Conservation (phyloP, 108 stramenopile species). For the Asterionellopsis glacialis region DNA sequence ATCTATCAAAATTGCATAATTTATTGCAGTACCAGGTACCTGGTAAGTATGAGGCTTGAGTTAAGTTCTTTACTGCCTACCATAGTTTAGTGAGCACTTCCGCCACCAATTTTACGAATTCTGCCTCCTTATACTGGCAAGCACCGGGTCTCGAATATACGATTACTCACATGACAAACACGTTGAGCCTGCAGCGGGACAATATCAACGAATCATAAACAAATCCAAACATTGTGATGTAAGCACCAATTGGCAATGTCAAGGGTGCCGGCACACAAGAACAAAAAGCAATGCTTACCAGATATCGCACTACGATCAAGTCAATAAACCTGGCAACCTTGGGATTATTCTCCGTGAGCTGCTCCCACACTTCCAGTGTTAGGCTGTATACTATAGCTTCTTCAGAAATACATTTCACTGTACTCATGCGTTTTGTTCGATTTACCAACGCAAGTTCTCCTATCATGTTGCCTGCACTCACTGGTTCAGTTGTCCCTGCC, state of each 20-base stretch:
- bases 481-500: constrained; percentile 34
- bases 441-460: constrained; percentile 67
- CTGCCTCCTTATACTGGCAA: constrained; percentile 39
- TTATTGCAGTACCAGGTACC: too few relatives aligned
- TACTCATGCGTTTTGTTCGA: constrained; percentile 41
- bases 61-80: too few relatives aligned
- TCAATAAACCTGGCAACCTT: constrained; percentile 47
- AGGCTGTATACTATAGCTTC: constrained; percentile 55
- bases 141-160: constrained; percentile 65
- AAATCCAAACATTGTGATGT: too few relatives aligned
- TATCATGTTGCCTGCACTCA: constrained; percentile 38
- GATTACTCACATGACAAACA: constrained; percentile 56
- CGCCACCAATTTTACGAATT: too few relatives aligned
- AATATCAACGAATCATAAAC: too few relatives aligned
- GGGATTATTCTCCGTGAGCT: constrained; percentile 33
- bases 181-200: too few relatives aligned
- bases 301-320: constrained; percentile 50
- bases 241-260: too few relatives aligned
- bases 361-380: constrained; percentile 31
- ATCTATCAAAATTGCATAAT: too few relatives aligned
- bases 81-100: too few relatives aligned
- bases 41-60: too few relatives aligned
- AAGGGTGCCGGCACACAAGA: too few relatives aligned
- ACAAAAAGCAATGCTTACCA: constrained; percentile 11
- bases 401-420: constrained; percentile 46